Base-by-base conservation (phyloP, 2,329 filamentous ascomycete species). In the Neopestalotiopsis sp. region DNA sequence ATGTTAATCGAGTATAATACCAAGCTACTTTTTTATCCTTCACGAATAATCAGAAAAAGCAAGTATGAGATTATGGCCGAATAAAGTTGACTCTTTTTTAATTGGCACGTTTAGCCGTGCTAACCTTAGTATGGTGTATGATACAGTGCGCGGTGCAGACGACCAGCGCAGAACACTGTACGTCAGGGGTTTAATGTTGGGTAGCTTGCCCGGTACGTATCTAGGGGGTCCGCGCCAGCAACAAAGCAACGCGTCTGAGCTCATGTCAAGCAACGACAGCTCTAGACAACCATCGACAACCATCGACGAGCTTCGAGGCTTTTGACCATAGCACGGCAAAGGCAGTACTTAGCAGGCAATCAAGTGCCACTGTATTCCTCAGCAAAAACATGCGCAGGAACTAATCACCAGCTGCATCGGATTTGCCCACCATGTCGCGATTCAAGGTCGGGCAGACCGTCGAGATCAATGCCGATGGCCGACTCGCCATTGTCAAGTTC, bases 401-500 rank as follows among this genome's bases (percentile, higher is more conserved):
- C 72, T 75, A 72, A 73, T 68, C 61, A 70, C 58, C 17, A 20
- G n/a, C 45, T 53, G n/a, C n/a, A 17, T 20, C 63, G 40, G 40
- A 61, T 13, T 69, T 71, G 72, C 69, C 72, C 79, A 85, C 76
- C 74, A 88, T 89, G 87, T 83, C 87, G 76, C 32, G 32, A 17
- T 83, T 89, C 75, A 85, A 83, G 76, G 80, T 85, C 71, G 95
- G 94, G 75, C 92, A 96, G 83, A 89, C 88, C 72, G 89, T 98
- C 80, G 90, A 91, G 81, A 90, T 97, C 74, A 53, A 64, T 4
- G 89, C 87, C 76, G 92, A 97, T 81, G 92, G 92, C 76, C 91
- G 92, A 74, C 88, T 88, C 74, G 96, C 89, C 74, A 88, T 88
- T 70, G 88, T 99, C 72, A 93, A 93, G 75, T 99, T 93, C 81